Base-by-base conservation (phyloP, 2,329 filamentous ascomycete species). In the Sporothrix schenckii region DNA sequence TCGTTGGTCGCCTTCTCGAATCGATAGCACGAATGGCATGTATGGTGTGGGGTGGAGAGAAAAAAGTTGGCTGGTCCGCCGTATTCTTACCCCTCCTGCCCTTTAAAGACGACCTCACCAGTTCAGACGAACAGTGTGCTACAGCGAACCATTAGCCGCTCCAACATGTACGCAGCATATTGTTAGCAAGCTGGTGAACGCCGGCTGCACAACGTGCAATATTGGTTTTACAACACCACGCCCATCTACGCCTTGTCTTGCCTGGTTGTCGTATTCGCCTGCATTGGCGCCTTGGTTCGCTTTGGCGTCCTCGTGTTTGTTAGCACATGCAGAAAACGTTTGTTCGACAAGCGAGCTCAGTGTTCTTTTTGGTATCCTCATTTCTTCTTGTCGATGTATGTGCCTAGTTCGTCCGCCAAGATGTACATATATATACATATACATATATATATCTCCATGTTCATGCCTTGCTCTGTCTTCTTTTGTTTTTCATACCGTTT, bases 221-320 rank as follows among this genome's bases (percentile, higher is more conserved):
- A 52, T 52, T 52, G 63, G 49, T 66, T 66, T 44, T 66, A 50
- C 61, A 27, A 66, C 44, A 66, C 61, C 14, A 52, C 44, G 30
- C 21, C 21, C 60, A 50, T 65, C 60, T 14, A 16, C 41, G 41
- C 44, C 44, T 52, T 24, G 58, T 50, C 44, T 66, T 34, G 61
- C 44, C 24, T 66, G 11, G 39, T n/a, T 50, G 63, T 66, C 63
- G 63, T 66, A 66, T 66, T 66, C 63, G 49, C 63, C 52, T 66
- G 60, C 61, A 19, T 49, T 66, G 44, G 61, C 61, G 24, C 27
- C 9, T 34, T 34, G 4, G 34, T 44, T 44, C 27, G 61, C 63
- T 11, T 50, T 66, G 47, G 63, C 63, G 27, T 27, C 10, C 61
- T 66, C 61, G 49, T 41, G 65, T 66, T 47, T 10, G 19, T 49